Evolutionary conservation across 2,329 filamentous ascomycete genomes (phyloP), one percentile per base, ranked within the genome.

Genomic region (Xylariaceae sp.): DNA sequence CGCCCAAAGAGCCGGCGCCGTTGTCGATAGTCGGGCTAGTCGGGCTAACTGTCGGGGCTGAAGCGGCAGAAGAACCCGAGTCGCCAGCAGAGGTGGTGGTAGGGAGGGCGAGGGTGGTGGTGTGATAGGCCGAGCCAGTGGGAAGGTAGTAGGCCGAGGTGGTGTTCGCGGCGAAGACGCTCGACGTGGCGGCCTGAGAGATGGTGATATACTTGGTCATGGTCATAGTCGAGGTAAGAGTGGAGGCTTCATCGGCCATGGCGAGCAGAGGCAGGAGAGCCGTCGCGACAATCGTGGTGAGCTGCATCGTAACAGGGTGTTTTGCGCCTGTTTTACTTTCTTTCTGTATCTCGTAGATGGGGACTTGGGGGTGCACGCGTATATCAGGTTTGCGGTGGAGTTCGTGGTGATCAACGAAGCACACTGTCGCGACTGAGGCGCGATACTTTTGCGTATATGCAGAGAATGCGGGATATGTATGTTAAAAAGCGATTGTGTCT

Each of bases 261-360:
- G 72, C 75, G 54, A 77, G 57, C 37, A 74, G 64, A 52, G 76
- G 74, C 55, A 80, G 66, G 47, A 71, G 55, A 46, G 66, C 57
- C 44, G 69, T 68, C 44, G 72, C 57, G 53, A 71, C 41, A 44
- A 78, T 52, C 19, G 67, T 59, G 32, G 61, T 59, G 51, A 71
- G 50, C 46, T 66, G 66, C 68, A 71, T 71, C 34, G 52, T 51
- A 53, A 43, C 40, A 27, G 23, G 17, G 11, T 28, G n/a, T 16
- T 29, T 28, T 45, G 26, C 19, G 31, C 27, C 23, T 38, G 16
- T 21, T 43, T 36, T 40, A 24, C 38, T 46, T 40, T 44, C 14
- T 14, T 28, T 37, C 15, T 24, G 16, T 18, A 32, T 14, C 31
- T 35, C 27, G 36, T n/a, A 12, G 36, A 43, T 43, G 26, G 42